Conservation (phyloP, 1,139 yeast genomes). For the Geotrichum europaeum region DNA sequence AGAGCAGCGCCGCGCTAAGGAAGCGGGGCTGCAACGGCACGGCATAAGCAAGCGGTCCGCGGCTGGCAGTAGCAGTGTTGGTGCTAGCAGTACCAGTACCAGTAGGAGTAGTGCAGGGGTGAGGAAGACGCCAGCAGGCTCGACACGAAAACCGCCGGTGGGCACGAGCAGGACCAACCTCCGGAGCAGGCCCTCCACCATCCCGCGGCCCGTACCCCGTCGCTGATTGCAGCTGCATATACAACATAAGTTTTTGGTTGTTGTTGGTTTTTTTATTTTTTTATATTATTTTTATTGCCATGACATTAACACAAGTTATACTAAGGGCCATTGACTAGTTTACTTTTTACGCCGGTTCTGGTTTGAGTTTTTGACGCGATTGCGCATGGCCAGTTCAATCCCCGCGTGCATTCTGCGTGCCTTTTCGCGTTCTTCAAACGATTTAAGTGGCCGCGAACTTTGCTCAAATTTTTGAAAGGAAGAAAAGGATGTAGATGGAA, state of each 20-base stretch:
- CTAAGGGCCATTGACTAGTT: background rate
- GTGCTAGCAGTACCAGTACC: background rate
- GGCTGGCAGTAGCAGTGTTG: background rate
- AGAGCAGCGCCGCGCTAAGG: constrained; percentile 5
- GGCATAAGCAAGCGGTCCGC: background rate
- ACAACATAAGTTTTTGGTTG: background rate
- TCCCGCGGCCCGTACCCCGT: constrained; percentile 7
- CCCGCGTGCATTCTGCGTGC: constrained; percentile 8
- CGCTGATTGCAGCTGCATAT: background rate
- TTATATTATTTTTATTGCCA: background rate
- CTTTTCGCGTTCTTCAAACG: background rate
- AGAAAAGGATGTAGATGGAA: background rate
- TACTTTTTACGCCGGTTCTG: background rate
- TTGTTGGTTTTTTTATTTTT: background rate
- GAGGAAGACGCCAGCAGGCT: background rate
- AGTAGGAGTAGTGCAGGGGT: background rate
- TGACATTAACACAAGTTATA: background rate
- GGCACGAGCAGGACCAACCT: background rate
- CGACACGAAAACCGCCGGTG: background rate
- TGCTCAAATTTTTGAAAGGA: background rate
- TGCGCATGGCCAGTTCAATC: constrained; percentile 11
- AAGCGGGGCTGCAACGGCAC: constrained; percentile 3
- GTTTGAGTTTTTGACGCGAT: constrained; percentile 1
- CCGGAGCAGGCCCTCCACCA: background rate
- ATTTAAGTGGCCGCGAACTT: background rate